Percentiles rank a stretch among this genome's conserved stretches.
These are phyloP conservation scores for Termitomyces heimii DNA, from an alignment of 768 basidiomycete species.

Conservation along the genomic window DNA sequence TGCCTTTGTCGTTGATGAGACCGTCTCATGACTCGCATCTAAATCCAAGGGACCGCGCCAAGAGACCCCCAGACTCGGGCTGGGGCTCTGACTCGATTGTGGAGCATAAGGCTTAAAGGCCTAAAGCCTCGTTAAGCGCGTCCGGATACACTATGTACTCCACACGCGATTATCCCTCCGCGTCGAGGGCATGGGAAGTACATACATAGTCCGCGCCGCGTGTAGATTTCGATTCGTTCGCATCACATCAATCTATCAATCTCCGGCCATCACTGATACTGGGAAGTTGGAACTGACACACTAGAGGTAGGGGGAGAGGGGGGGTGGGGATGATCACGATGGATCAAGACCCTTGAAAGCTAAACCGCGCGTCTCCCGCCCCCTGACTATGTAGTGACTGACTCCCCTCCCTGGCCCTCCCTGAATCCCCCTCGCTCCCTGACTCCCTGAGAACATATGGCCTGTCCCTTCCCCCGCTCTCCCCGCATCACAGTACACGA, in stretches of 20 bases:
- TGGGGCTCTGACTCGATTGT: too few relatives aligned
- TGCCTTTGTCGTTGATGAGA: background rate
- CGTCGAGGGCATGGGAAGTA: background rate
- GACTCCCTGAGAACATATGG: background rate
- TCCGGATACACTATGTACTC: background rate
- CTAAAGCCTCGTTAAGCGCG: background rate
- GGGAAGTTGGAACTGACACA: too few relatives aligned
- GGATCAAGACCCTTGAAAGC: background rate
- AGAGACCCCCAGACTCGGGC: background rate
- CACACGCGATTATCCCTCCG: background rate
- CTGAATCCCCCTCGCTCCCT: background rate
- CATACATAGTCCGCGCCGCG: background rate
- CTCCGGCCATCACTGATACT: background rate
- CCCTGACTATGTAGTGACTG: too few relatives aligned
- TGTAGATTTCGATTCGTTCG: background rate
- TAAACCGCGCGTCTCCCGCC: background rate
- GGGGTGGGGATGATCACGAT: too few relatives aligned
- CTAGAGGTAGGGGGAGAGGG: too few relatives aligned
- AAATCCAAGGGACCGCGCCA: background rate
- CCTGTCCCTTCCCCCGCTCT: background rate
- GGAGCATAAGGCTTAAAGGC: too few relatives aligned
- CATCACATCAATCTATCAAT: background rate
- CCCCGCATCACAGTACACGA: background rate
- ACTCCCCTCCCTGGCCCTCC: too few relatives aligned
- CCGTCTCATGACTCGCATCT: too few relatives aligned